Evolutionary conservation across 768 basidiomycete genomes (phyloP).

Genomic region (Tylopilus vinaceipallidus): DNA sequence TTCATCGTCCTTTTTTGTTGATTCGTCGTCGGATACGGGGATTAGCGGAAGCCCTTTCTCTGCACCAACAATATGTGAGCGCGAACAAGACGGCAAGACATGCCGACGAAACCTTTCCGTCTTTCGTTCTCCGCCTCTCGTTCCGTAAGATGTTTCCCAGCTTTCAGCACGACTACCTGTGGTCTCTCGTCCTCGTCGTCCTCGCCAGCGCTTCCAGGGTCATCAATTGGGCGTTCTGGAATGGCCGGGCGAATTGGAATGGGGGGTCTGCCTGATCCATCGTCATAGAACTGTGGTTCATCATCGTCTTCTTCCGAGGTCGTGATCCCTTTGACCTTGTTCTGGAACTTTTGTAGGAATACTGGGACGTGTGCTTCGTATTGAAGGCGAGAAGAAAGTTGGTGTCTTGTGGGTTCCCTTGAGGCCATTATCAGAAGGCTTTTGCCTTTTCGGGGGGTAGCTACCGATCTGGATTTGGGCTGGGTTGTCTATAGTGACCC

Average conservation of each 20-base stretch:
- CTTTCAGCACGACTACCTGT: slow-evolving; percentile 83
- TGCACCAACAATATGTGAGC: slow-evolving; percentile 26
- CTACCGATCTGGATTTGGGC: too few relatives aligned
- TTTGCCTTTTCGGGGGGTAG: slow-evolving; percentile 24
- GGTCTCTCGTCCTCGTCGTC: slow-evolving; percentile 77
- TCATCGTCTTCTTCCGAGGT: slow-evolving; percentile 47
- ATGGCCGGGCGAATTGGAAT: slow-evolving; percentile 73
- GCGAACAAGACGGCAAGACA: background rate
- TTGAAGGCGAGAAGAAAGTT: slow-evolving; percentile 67
- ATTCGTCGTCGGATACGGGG: slow-evolving; percentile 35
- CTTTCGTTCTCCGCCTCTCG: slow-evolving; percentile 76
- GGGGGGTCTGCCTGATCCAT: slow-evolving; percentile 68
- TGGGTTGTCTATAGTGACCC: too few relatives aligned
- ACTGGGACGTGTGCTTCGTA: slow-evolving; percentile 61
- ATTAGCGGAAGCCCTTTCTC: slow-evolving; percentile 63
- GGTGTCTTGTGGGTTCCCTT: slow-evolving; percentile 68
- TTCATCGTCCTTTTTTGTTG: slow-evolving; percentile 29
- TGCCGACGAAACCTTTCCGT: slow-evolving; percentile 55
- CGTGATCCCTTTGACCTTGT: slow-evolving; percentile 52
- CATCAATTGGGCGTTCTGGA: slow-evolving; percentile 62
- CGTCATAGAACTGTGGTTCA: slow-evolving; percentile 56
- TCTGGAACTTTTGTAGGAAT: slow-evolving; percentile 66
- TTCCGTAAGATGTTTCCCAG: slow-evolving; percentile 83
- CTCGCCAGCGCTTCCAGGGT: slow-evolving; percentile 74
- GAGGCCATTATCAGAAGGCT: too few relatives aligned